Evolutionary conservation across 345 rosid species (phyloP), one percentile per base, ranked within the genome.

Genomic region (Limnanthes douglasii): DNA sequence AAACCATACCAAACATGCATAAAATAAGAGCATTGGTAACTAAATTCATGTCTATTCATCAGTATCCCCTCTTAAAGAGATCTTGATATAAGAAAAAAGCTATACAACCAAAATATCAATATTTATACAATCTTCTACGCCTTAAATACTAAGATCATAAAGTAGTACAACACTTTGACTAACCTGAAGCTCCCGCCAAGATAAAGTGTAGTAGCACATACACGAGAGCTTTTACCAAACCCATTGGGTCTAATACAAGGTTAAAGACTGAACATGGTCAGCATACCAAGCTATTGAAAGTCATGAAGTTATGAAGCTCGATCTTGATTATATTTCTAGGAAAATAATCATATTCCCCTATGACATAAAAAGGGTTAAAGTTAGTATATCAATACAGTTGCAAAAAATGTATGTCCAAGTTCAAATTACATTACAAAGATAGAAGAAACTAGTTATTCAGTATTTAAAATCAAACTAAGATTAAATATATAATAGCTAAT

Each of bases 171-270:
- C n/a, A n/a, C n/a, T n/a, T n/a, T n/a, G 23, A 34, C 77, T 24
- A 51, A 76, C 90, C 79, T 65, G 88, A 43, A 95, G 84, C 53
- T 88, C 5, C 95, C 95, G 30, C 94, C 90, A 15, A 88, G 84
- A 43, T 86, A 77, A 46, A 88, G 85, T 1, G 93, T 95, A 51
- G 79, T 88, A 44, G 97, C 97, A 33, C 97, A 88, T 27, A 88
- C 97, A 47, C 83, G 69, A 39, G 97, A 79, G 51, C 97, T 88
- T 65, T 88, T 88, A 8, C 97, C 97, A 2, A 92, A 83, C 23
- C 95, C 97, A 36, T 88, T 88, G 7, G 97, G 97, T 39, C 97
- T 56, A 88, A 76, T 3, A 88, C 84, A 41, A 88, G 84, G 68
- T 83, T 83, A 42, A 88, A 52, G 14, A 90, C 79, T 8, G 97